Evolutionary conservation across 2,329 filamentous ascomycete genomes (phyloP), one percentile per base, ranked within the genome.

Genomic region (Ophiostoma novo-ulmi): DNA sequence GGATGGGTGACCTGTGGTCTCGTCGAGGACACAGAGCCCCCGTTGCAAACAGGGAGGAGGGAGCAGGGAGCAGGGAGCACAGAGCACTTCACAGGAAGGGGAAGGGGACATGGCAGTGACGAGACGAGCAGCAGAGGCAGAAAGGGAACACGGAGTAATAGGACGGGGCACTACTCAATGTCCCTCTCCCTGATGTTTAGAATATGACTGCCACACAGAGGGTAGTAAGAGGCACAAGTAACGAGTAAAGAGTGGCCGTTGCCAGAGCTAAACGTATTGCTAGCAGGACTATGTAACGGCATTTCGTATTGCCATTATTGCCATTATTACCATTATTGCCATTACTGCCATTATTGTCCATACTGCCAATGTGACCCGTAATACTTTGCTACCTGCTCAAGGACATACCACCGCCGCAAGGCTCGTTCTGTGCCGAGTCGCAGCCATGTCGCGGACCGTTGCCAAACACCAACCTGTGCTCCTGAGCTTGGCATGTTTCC

Each of bases 401-500:
- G 31, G 31, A 58, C 11, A 11, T 11, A 58, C 26, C 22, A 26
- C 52, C n/a, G 58, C 58, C 58, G 58, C 58, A 26, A 63, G 58
- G 26, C 41, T 52, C 44, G 22, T 31, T 44, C 4, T 67, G 31
- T 35, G 67, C 70, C 70, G 69, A 70, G 72, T 71, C 72, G 68
- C 72, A 72, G 71, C 64, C 39, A 44, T 68, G 72, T 73, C 72
- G 72, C 71, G 70, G 68, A 73, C 68, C 68, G 66, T 35, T 55
- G 72, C 69, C 67, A 68, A 69, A 69, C 71, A 48, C 67, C 58
- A 52, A 35, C 68, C 39, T 35, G 65, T 72, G 69, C 71, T 71
- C 69, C 66, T 26, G 26, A 35, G 44, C 71, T 72, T 72, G 71
- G 71, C 71, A 55, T 36, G 58, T 63, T 63, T 63, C 58, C 58